Evolutionary conservation across 1,284 basidiomycete genomes (phyloP), one percentile per base, ranked within the genome.

Genomic region (Leccinum pallidistipes): DNA sequence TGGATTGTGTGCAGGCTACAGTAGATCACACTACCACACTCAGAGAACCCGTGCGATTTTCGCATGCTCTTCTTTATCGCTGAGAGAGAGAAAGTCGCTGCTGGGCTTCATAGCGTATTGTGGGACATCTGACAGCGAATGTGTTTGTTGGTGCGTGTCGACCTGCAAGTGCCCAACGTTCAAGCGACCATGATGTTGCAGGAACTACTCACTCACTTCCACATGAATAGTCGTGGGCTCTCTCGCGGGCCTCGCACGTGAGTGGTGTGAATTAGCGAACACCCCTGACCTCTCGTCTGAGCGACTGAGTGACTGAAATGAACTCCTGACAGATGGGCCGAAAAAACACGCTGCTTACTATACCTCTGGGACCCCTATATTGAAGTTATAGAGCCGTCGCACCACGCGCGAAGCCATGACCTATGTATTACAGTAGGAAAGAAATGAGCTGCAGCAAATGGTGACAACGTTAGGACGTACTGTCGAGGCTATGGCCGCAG

Each of bases 331-430:
- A 32, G 21, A 21, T 21, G 21, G 21, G 21, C 21, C 21, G 24
- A 7, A 38, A 27, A 57, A 56, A 21, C 45, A 62, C 16, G 60
- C 59, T 62, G 72, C 85, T 52, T 76, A 87, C 85, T 82, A 86
- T 64, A 87, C 76, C 66, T 88, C 86, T 1, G 83, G 79, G 5
- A 81, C 81, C 43, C 74, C 69, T 27, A 75, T 72, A n/a, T 80
- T 80, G 74, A 83, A 89, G 66, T 84, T 86, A 43, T 82, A 83
- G 53, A 90, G 73, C 40, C 87, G 78, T 56, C 88, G 84, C 21
- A 90, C 88, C 18, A 83, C 86, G n/a, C 88, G 84, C 64, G 84
- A 86, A 1, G 88, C 87, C 18, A 87, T 85, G 68, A 90, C 87
- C 88, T 90, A 61, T 9, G 56, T 10, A 45, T 21, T 7, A 36